phyloP scores from a whole-genome alignment of 2,329 filamentous ascomycete genomes.

The Hysterium pulicare region DNA sequence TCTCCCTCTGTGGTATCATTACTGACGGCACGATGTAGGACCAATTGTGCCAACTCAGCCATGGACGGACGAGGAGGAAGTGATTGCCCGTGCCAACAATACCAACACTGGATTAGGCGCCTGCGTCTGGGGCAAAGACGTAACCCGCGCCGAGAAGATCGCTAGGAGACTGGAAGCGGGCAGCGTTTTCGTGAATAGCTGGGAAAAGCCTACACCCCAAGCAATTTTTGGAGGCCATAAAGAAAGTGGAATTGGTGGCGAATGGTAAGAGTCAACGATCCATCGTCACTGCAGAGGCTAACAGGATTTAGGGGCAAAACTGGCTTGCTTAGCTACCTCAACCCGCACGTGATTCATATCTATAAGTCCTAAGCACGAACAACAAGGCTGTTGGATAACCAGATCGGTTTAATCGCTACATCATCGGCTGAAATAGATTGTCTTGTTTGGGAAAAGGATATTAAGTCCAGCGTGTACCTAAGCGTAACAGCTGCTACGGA shows the following conservation, averaged over 20 bases:
- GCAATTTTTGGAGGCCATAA: slow-evolving; percentile 72
- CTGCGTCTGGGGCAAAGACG: slow-evolving; percentile 51
- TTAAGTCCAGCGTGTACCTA: neutral
- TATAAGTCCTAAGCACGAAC: slow-evolving; percentile 1
- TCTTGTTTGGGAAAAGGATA: too few relatives aligned
- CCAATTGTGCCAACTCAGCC: slow-evolving; percentile 62
- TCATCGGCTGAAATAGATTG: too few relatives aligned
- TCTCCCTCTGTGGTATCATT: too few relatives aligned
- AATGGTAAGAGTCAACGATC: slow-evolving; percentile 44
- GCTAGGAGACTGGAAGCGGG: slow-evolving; percentile 51
- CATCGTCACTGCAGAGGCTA: neutral
- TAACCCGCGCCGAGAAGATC: slow-evolving; percentile 48
- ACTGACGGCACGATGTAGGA: neutral
- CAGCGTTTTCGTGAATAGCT: slow-evolving; percentile 55
- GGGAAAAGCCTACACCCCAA: slow-evolving; percentile 45
- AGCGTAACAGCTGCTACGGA: neutral
- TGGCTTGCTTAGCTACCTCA: neutral
- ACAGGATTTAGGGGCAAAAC: neutral
- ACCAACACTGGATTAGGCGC: slow-evolving; percentile 51
- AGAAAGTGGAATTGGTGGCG: slow-evolving; percentile 73
- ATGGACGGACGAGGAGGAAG: slow-evolving; percentile 56
- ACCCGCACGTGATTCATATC: slow-evolving; percentile 2
- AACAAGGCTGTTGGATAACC: too few relatives aligned
- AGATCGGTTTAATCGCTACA: too few relatives aligned
- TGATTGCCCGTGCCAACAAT: slow-evolving; percentile 48